phyloP scores from a whole-genome alignment of 768 basidiomycete species.

The Hericium coralloides region DNA sequence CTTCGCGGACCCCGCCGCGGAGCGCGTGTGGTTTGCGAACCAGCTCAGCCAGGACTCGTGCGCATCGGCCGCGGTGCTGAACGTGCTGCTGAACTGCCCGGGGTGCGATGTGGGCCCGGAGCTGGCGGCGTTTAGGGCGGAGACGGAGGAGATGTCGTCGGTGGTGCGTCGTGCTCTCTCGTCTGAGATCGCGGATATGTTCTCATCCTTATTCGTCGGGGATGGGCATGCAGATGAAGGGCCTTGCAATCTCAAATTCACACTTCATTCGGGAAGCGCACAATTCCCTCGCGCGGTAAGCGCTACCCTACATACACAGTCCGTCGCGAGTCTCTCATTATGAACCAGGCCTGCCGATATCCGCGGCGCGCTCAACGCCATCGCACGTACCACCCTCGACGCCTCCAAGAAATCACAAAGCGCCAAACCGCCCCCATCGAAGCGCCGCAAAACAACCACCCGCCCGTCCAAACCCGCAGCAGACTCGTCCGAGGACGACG shows the following conservation, averaged over 20 bases:
- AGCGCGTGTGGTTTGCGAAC: slow-evolving; percentile 59
- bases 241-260: slow-evolving; percentile 52
- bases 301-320: not conserved
- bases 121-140: slow-evolving; percentile 34
- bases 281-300: slow-evolving; percentile 52
- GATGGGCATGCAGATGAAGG: slow-evolving; percentile 41
- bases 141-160: slow-evolving; percentile 48
- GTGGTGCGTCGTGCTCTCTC: slow-evolving; percentile 32
- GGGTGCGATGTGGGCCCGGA: slow-evolving; percentile 38
- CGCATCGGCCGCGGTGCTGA: slow-evolving; percentile 53
- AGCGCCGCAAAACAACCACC: slow-evolving; percentile 20
- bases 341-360: slow-evolving; percentile 43
- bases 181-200: not conserved
- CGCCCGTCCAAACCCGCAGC: slow-evolving; percentile 14
- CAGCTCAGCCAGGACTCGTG: slow-evolving; percentile 61
- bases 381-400: slow-evolving; percentile 37
- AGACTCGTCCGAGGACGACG: slow-evolving; percentile 23
- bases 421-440: slow-evolving; percentile 29
- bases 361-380: slow-evolving; percentile 39
- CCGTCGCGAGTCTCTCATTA: not conserved
- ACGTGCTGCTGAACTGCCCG: slow-evolving; percentile 50
- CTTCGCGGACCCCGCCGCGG: slow-evolving; percentile 39
- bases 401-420: slow-evolving; percentile 26
- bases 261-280: slow-evolving; percentile 44
- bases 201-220: not conserved